Evolutionary conservation across 2,329 filamentous ascomycete species (phyloP).

Genomic region (Remersonia thermophila): DNA sequence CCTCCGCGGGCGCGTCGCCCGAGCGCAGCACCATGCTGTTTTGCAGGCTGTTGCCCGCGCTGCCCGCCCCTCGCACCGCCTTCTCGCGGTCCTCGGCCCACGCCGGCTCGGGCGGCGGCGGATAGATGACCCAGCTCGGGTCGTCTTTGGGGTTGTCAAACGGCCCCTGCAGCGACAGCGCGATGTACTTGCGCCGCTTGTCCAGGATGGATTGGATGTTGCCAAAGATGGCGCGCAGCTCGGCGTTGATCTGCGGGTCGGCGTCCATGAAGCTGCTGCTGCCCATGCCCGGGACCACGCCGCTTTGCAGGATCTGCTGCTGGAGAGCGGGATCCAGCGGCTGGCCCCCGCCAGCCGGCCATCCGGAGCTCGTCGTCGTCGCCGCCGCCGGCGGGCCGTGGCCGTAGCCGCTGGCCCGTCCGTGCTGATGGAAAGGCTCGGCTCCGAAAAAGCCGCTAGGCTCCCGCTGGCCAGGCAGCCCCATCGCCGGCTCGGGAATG

Average conservation of each 20-base stretch:
- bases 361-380: constrained; percentile 1
- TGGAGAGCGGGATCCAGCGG: constrained; percentile 15
- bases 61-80: constrained; percentile 21
- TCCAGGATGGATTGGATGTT: constrained; percentile 88
- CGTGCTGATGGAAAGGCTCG: constrained; percentile 9
- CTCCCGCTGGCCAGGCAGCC: constrained; percentile 8
- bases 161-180: constrained; percentile 67
- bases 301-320: constrained; percentile 24
- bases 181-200: constrained; percentile 77
- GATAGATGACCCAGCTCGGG: constrained; percentile 76
- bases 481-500: constrained; percentile 8
- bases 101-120: constrained; percentile 78
- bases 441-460: constrained; percentile 8
- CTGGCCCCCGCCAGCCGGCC: too few relatives aligned
- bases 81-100: constrained; percentile 53
- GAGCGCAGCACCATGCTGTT: constrained; percentile 33
- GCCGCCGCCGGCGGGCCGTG: constrained; percentile 11
- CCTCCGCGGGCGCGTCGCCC: constrained; percentile 11
- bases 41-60: constrained; percentile 31
- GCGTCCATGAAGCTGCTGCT: constrained; percentile 57
- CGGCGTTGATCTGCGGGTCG: constrained; percentile 69
- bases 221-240: constrained; percentile 74
- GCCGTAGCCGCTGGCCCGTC: constrained; percentile 6
- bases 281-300: constrained; percentile 47
- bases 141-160: constrained; percentile 83